phyloP scores from a whole-genome alignment of 192 early-diverging fungal genomes.

The Podochytrium sp. region DNA sequence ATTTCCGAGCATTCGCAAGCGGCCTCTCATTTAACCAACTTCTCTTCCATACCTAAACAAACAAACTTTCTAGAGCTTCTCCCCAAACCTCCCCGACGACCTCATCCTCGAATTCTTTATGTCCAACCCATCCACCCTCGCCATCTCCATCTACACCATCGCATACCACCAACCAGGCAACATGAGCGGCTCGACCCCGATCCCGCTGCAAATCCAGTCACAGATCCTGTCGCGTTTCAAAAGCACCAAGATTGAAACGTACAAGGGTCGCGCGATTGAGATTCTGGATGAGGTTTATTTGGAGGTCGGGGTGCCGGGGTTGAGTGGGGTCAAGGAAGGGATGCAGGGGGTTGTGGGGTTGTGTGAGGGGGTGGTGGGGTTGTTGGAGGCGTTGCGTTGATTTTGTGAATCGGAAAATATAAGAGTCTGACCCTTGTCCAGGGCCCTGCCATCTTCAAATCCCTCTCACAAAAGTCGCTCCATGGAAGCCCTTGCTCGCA shows the following conservation, averaged over 20 bases:
- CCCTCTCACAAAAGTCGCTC: no score
- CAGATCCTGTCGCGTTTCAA: conserved; percentile 45
- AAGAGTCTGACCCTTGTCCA: no score
- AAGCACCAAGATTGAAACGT: conserved; percentile 37
- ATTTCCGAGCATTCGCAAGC: conserved; percentile 34
- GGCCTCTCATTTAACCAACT: background rate
- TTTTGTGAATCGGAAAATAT: no score
- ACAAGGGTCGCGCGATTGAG: conserved; percentile 18
- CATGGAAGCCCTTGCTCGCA: background rate
- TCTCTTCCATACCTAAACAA: background rate
- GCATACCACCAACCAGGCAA: conserved; percentile 38
- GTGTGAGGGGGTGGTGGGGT: background rate
- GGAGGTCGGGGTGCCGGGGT: conserved; percentile 5
- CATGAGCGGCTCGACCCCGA: background rate
- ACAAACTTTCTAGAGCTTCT: conserved; percentile 40
- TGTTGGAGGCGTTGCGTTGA: conserved; percentile 9
- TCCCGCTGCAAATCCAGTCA: conserved; percentile 47
- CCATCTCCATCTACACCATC: conserved; percentile 35
- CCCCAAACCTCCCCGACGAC: conserved; percentile 52
- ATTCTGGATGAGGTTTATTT: conserved; percentile 24
- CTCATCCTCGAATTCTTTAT: conserved; percentile 46
- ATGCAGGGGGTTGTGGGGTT: background rate
- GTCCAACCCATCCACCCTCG: conserved; percentile 19
- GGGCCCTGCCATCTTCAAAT: no score
- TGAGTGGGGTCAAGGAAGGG: background rate